Percentiles rank a stretch among this genome's conserved stretches.
Conservation (phyloP, 768 basidiomycete genomes). For the Agrocybe pediades region DNA sequence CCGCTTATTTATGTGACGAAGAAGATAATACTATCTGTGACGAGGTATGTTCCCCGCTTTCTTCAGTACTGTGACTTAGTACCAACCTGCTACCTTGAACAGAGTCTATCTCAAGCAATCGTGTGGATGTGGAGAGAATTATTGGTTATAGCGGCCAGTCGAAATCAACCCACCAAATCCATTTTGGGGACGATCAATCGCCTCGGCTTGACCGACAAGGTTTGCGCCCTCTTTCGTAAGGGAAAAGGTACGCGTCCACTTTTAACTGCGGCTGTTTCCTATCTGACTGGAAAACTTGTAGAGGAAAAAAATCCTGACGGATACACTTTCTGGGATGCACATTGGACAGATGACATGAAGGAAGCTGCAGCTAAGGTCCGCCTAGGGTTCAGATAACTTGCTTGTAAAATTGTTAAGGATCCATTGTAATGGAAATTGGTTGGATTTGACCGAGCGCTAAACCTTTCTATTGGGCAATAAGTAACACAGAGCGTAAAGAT, state of each 20-base stretch:
- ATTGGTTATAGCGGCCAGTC: not conserved
- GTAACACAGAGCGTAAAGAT: too few species aligned
- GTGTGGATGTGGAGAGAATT: not conserved
- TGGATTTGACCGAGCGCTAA: too few species aligned
- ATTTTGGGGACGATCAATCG: not conserved
- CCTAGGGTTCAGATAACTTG: too few species aligned
- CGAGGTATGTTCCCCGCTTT: too few species aligned
- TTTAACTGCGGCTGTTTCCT: not conserved
- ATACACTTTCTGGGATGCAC: not conserved
- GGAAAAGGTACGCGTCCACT: not conserved
- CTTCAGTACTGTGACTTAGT: too few species aligned
- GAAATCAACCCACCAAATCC: not conserved
- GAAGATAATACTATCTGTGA: too few species aligned
- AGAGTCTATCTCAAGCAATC: too few species aligned
- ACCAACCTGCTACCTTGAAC: too few species aligned
- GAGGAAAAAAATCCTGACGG: not conserved
- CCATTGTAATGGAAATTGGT: too few species aligned
- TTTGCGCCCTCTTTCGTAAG: not conserved
- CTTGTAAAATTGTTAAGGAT: too few species aligned
- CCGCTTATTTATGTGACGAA: too few species aligned
- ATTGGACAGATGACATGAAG: not conserved
- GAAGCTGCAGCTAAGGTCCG: not conserved
- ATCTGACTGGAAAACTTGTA: not conserved
- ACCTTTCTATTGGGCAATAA: too few species aligned
- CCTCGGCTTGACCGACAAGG: not conserved